Evolutionary conservation across 2,329 filamentous ascomycete species (phyloP).

Genomic region (Hypoxylon sp.): DNA sequence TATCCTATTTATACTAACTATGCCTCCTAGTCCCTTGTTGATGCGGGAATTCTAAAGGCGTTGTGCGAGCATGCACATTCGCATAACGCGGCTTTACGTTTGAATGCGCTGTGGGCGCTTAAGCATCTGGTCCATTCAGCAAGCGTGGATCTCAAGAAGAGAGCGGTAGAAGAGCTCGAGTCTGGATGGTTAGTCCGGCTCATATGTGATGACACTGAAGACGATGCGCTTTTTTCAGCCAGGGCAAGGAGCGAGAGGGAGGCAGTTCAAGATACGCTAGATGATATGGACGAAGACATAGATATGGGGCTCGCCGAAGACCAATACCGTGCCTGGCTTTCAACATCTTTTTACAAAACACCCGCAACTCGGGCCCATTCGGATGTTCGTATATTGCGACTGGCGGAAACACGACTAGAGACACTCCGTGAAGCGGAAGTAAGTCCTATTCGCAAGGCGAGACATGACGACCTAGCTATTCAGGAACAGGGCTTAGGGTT

Average conservation of each 20-base stretch:
- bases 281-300: slow-evolving; percentile 70
- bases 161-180: slow-evolving; percentile 82
- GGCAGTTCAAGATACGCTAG: slow-evolving; percentile 46
- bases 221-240: slow-evolving; percentile 63
- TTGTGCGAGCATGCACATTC: slow-evolving; percentile 90
- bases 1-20: slow-evolving; percentile 30
- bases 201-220: slow-evolving; percentile 75
- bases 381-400: slow-evolving; percentile 57
- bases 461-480: slow-evolving; percentile 84
- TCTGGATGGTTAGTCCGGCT: slow-evolving; percentile 85
- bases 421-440: slow-evolving; percentile 75
- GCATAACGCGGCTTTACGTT: slow-evolving; percentile 80
- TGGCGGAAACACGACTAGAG: slow-evolving; percentile 65
- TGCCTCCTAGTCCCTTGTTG: slow-evolving; percentile 73
- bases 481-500: slow-evolving; percentile 94
- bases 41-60: slow-evolving; percentile 80
- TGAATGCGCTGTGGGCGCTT: slow-evolving; percentile 92
- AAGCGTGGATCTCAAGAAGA: slow-evolving; percentile 79
- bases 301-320: slow-evolving; percentile 68
- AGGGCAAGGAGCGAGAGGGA: slow-evolving; percentile 54
- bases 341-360: slow-evolving; percentile 42
- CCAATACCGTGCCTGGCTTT: slow-evolving; percentile 51
- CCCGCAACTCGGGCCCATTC: slow-evolving; percentile 30
- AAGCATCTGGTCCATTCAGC: slow-evolving; percentile 88
- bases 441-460: slow-evolving; percentile 76